Evolutionary conservation across 192 early-diverging fungal genomes (phyloP), one percentile per base, ranked within the genome.

Genomic region (Coemansia sp.): DNA sequence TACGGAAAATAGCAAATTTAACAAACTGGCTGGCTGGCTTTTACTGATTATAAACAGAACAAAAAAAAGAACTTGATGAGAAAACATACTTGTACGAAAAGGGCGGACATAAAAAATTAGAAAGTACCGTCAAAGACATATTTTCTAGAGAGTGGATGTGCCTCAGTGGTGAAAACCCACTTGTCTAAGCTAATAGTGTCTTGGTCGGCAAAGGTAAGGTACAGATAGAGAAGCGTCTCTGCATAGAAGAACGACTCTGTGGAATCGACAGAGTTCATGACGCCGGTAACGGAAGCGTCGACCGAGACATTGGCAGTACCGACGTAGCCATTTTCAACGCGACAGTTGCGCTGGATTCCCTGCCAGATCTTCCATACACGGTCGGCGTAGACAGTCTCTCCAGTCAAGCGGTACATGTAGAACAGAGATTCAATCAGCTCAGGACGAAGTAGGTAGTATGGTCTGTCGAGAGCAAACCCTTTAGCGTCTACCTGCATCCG

Each of bases 141-240:
- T 4, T 40, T 45, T 23, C 64, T 58, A 2, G 64, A 64, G 52
- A 96, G 55, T 29, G 91, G 92, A 60, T 95, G 95, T 9, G 92
- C 93, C 72, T 95, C 95, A 4, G 95, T 98, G 36, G 95, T 98
- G 67, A 96, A 91, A 4, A 97, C 91, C 76, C 83, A 93, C 57
- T 88, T 50, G 56, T 91, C 87, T 11, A 94, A 74, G 7, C 82
- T 80, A 42, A 91, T 67, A 2, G 71, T 51, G 61, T 84, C 67
- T 24, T 86, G 78, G 42, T 86, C 73, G 25, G 79, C 80, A 62
- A 92, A 95, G 15, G 89, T 82, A 51, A 98, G 70, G 62, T 90
- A 98, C 18, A 92, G 67, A 61, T 98, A 98, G 63, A 91, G 90
- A 56, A 98, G 79, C 13, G 93, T 94, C 62, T 98, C 95, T 5